Percentiles rank a stretch among this genome's conserved stretches.
These are phyloP conservation scores for Xylaria grammica DNA, from an alignment of 495 filamentous ascomycete species.

Conservation along the genomic window DNA sequence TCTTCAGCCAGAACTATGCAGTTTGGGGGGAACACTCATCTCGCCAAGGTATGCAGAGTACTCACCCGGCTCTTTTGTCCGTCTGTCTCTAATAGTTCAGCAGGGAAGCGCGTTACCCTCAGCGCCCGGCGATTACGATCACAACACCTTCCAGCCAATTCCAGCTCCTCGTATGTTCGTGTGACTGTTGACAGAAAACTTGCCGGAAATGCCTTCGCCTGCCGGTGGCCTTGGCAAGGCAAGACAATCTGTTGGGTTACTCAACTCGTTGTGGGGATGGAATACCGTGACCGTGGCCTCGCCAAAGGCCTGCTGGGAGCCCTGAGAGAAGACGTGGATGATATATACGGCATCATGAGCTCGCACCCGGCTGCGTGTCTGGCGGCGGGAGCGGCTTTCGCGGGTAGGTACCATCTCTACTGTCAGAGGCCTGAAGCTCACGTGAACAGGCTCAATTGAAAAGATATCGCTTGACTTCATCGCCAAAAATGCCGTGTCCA, in stretches of 20 bases:
- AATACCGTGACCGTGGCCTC: background rate
- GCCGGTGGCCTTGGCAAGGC: background rate
- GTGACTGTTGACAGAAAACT: background rate
- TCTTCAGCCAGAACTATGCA: background rate
- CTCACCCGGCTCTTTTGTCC: background rate
- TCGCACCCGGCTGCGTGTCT: background rate
- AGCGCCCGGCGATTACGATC: background rate
- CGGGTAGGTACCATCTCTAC: background rate
- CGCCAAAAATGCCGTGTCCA: background rate
- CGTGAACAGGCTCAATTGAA: background rate
- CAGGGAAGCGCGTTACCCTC: background rate
- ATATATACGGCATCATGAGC: background rate
- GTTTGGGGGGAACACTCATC: background rate
- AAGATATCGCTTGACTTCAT: background rate
- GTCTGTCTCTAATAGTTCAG: too few species aligned
- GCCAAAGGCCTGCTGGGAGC: background rate
- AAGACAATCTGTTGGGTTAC: background rate
- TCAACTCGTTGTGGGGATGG: background rate
- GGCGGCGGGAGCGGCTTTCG: background rate
- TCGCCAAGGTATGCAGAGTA: background rate
- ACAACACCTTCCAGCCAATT: background rate
- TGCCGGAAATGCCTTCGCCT: constrained; percentile 1
- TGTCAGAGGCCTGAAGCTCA: background rate
- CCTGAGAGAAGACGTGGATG: background rate
- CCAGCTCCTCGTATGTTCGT: background rate